These are phyloP conservation scores for Leishmania turanica DNA, from an alignment of 208 protist species.

Conservation along the genomic window DNA sequence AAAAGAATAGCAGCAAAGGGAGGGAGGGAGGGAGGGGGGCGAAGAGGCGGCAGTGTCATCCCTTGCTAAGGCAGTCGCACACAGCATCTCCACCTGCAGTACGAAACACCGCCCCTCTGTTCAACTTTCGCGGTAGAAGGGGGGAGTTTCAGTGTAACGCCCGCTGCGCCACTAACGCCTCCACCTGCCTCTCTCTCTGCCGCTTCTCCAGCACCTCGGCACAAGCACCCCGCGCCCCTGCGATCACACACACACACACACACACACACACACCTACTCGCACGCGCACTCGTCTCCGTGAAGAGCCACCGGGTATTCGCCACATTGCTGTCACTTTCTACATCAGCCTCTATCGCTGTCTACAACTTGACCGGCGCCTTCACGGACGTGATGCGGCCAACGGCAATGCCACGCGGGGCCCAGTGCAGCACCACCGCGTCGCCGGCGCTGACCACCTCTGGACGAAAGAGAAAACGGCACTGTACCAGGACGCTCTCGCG, in stretches of 20 bases:
- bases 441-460: slow-evolving; percentile 65
- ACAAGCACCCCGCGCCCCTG: background rate
- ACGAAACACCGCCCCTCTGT: background rate
- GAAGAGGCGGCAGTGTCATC: background rate
- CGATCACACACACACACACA: background rate
- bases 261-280: background rate
- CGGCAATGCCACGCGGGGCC: slow-evolving; percentile 71
- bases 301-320: background rate
- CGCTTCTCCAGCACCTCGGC: background rate
- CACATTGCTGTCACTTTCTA: background rate
- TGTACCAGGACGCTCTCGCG: slow-evolving; percentile 12
- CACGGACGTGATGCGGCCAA: slow-evolving; percentile 41
- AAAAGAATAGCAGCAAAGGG: background rate
- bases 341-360: background rate
- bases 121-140: background rate
- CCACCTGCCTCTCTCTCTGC: background rate
- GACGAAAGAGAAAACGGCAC: slow-evolving; percentile 76
- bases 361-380: background rate
- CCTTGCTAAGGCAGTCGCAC: background rate
- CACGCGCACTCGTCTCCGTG: background rate
- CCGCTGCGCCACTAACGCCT: background rate
- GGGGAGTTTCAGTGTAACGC: background rate
- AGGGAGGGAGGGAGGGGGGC: background rate
- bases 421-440: slow-evolving; percentile 76
- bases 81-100: background rate